phyloP scores from a whole-genome alignment of 1,284 basidiomycete genomes.

The Garcileccinum viscosum region DNA sequence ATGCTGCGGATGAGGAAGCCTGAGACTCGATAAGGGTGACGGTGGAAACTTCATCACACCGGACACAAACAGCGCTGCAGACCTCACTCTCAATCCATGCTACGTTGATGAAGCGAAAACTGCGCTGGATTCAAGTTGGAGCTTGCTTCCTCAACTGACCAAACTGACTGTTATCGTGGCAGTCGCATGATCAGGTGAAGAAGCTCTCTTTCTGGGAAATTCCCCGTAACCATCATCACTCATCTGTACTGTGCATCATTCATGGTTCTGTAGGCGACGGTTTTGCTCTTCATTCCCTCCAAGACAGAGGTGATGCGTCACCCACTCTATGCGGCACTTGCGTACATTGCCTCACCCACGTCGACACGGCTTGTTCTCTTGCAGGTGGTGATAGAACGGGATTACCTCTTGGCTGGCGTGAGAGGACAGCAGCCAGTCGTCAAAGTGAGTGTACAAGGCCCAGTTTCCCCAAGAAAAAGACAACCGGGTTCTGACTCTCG shows the following conservation, averaged over 20 bases:
- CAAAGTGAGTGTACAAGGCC: conserved; percentile 55
- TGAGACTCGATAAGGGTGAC: conserved; percentile 12
- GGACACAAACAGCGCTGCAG: conserved; percentile 25
- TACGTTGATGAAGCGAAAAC: conserved; percentile 24
- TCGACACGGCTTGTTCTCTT: not conserved
- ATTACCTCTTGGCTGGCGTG: conserved; percentile 73
- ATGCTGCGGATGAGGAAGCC: conserved; percentile 14
- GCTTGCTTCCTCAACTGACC: conserved; percentile 29
- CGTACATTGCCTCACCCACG: conserved; percentile 12
- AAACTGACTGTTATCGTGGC: conserved; percentile 7
- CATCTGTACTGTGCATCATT: conserved; percentile 27
- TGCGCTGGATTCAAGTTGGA: no score
- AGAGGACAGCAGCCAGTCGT: conserved; percentile 70
- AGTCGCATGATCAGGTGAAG: conserved; percentile 73
- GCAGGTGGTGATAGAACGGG: conserved; percentile 74
- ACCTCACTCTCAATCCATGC: conserved; percentile 21
- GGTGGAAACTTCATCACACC: conserved; percentile 29
- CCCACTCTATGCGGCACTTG: not conserved
- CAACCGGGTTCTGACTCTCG: conserved; percentile 4
- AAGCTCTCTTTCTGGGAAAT: not conserved
- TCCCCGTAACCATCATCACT: conserved; percentile 6
- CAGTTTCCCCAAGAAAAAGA: not conserved
- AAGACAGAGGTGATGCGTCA: conserved; percentile 66
- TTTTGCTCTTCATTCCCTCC: conserved; percentile 74
- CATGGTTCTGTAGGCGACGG: conserved; percentile 63